Evolutionary conservation across 306 rosid species (phyloP), one percentile per base, ranked within the genome.

Genomic region (Lathyrus tuberosus): DNA sequence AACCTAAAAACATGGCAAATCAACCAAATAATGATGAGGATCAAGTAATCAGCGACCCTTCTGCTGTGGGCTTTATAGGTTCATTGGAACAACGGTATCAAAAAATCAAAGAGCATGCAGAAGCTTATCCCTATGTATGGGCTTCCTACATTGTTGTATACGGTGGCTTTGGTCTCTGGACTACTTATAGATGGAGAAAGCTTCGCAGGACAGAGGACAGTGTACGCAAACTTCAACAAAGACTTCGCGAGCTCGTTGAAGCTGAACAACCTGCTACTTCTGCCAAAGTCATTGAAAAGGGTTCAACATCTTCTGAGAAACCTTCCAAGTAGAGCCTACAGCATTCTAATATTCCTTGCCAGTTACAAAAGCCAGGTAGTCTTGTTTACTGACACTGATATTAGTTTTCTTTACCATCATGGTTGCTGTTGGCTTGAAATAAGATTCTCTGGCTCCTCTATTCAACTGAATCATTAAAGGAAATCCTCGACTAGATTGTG

Each of bases 121-220:
- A 86, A 82, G 75, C 86, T 44, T 92, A 89, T 74, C 95, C 92
- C 16, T 92, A 92, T 37, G 96, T 92, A 17, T 92, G 96, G 97
- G 92, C 71, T 67, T 92, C 96, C 30, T 92, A 89, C 66, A 78
- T 82, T 78, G 79, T 87, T 64, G 96, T 89, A 51, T 89, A 91
- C 60, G 95, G 97, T 76, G 96, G 91, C 70, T 76, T 87, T 43
- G 84, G 52, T 15, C 82, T 92, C 43, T 89, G 95, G 88, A 16
- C 79, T 70, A 58, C 88, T 49, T 92, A 89, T 79, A 80, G 96
- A 76, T 86, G 86, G 86, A 86, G 98, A 76, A 89, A 76, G 86
- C 96, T 92, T 64, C 91, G 95, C 59, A 86, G 69, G 79, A 92
- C 91, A 2, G 91, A 92, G 85, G 80, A 73, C 71, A 84, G 91